These are phyloP conservation scores for Solanum lycopersicoides DNA, from an alignment of 257 asterid species.

Conservation along the genomic window DNA sequence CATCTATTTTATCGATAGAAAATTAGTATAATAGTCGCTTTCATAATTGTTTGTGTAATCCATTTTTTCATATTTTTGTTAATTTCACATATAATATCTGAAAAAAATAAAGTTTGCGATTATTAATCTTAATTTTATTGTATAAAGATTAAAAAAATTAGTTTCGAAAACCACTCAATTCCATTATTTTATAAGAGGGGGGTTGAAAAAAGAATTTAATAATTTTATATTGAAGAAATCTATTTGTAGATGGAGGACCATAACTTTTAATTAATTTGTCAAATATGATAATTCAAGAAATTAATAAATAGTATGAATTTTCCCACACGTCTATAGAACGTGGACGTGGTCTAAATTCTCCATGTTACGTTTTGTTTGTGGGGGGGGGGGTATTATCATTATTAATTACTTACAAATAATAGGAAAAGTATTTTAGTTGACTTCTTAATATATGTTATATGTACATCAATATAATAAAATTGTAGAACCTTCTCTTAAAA, in stretches of 20 bases:
- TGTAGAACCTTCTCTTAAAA: background rate
- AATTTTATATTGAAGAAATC: background rate
- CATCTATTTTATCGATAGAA: background rate
- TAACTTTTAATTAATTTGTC: background rate
- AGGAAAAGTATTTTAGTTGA: background rate
- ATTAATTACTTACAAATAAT: background rate
- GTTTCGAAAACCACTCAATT: background rate
- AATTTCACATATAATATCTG: background rate
- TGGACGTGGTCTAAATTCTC: background rate
- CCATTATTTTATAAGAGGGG: background rate
- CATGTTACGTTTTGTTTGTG: background rate
- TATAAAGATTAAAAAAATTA: accelerated
- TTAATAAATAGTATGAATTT: background rate
- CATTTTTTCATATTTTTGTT: background rate
- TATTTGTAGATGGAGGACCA: background rate
- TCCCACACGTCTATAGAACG: background rate
- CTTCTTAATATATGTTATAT: background rate
- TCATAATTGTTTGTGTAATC: background rate
- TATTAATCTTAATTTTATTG: too few relatives aligned
- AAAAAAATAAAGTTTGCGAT: too few relatives aligned
- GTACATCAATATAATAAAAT: background rate
- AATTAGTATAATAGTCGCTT: background rate
- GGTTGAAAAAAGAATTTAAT: background rate
- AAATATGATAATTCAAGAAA: background rate
- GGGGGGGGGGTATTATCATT: too few relatives aligned